Evolutionary conservation across 2,329 filamentous ascomycete genomes (phyloP).

Genomic region (Byssochlamys sp.): DNA sequence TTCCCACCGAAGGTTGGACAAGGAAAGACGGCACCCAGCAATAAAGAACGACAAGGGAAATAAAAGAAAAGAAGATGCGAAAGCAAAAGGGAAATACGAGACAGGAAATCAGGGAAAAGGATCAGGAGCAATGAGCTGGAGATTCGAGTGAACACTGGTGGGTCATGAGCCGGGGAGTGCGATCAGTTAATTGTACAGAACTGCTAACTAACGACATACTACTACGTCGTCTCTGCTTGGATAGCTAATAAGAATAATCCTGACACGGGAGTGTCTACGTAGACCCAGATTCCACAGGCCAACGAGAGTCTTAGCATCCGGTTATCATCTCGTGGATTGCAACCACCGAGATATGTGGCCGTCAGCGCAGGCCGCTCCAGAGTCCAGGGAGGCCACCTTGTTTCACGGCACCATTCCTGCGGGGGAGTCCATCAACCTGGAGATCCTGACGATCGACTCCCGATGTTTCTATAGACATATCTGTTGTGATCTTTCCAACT

Average conservation of each 20-base stretch:
- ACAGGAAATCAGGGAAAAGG: conserved; percentile 6
- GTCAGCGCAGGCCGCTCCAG: neutral
- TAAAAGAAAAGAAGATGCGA: conserved; percentile 2
- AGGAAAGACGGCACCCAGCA: neutral
- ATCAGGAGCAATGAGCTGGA: conserved; percentile 2
- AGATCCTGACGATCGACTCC: neutral
- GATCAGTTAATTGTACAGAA: no score
- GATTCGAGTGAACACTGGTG: neutral
- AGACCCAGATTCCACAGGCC: neutral
- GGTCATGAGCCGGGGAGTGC: neutral
- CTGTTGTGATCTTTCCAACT: neutral
- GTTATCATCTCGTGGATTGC: neutral
- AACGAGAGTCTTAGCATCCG: neutral
- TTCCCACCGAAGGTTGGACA: conserved; percentile 8
- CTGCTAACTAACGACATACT: no score
- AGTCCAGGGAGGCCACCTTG: neutral
- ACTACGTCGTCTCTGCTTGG: neutral
- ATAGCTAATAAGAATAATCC: neutral
- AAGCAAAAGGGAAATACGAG: conserved; percentile 1
- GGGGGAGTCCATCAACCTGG: neutral
- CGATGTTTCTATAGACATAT: neutral
- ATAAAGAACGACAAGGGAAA: neutral
- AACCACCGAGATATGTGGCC: neutral
- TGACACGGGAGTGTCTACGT: neutral
- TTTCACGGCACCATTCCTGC: neutral